Base-by-base conservation (phyloP, 2,329 filamentous ascomycete genomes). In the Exutisphaerella laricina region DNA sequence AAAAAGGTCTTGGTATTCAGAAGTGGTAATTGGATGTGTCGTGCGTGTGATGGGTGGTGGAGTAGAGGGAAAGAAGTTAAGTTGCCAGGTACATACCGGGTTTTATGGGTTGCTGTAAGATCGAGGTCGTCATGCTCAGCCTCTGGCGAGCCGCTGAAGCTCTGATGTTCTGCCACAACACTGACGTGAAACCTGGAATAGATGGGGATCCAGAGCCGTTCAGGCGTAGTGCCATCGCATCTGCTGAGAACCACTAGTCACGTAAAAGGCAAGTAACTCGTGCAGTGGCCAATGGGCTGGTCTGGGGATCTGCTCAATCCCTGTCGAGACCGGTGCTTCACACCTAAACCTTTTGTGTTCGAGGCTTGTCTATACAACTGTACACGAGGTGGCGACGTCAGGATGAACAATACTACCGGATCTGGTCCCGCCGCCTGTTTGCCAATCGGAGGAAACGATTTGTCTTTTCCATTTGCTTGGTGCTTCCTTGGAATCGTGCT, bases 321-420 rank as follows among this genome's bases (percentile, higher is more conserved):
- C 3, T 3, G 33, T 12, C 4, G 8, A 35, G 18, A 3, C n/a
- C n/a, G n/a, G n/a, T n/a, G n/a, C n/a, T n/a, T n/a, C n/a, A 23
- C 8, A 21, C 17, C 10, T 23, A 35, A 35, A 20, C 33, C 23
- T 23, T 26, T 7, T 22, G 4, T 13, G 18, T 35, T 23, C 5
- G 33, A 35, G 33, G 33, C 33, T 35, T 35, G 18, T 35, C 33
- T 20, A 13, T 10, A 35, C 10, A n/a, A n/a, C n/a, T n/a, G n/a
- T n/a, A n/a, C n/a, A n/a, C n/a, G n/a, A n/a, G n/a, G n/a, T n/a
- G n/a, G n/a, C n/a, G 20, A 35, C 33, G 16, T 26, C 23, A 26
- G 23, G 23, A 26, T 12, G 23, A 12, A 26, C 23, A 7, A 26
- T 26, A 12, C 23, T 6, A 26, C 12, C 23, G 23, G 23, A 26